Conservation (phyloP, 2,329 filamentous ascomycete species). For the Dactylellina leptospora region DNA sequence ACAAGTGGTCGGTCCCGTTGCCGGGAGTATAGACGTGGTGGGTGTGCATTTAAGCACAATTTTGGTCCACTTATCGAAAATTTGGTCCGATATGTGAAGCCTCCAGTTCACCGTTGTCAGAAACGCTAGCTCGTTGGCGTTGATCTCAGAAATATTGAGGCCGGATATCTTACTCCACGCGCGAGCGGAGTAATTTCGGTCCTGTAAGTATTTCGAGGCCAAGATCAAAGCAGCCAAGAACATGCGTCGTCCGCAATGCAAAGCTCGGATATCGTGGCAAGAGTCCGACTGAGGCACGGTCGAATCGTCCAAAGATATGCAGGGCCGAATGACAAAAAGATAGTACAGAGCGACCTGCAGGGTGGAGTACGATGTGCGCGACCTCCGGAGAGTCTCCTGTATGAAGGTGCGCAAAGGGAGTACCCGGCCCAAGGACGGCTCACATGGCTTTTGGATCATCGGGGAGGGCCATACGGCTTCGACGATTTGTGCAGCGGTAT, state of each 20-base stretch:
- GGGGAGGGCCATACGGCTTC: constrained; percentile 97
- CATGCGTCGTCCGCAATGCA: constrained; percentile 97
- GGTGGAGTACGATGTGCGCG: constrained; percentile 95
- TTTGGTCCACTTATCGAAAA: constrained; percentile 93
- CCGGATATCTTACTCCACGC: constrained; percentile 99
- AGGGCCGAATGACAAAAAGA: constrained; percentile 88
- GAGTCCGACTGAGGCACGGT: constrained; percentile 13
- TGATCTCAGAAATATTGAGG: constrained; percentile 91
- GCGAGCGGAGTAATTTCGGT: constrained; percentile 95
- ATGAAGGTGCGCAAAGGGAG: constrained; percentile 94
- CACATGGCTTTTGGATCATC: constrained; percentile 77
- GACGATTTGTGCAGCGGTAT: constrained; percentile 96
- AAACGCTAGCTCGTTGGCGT: constrained; percentile 94
- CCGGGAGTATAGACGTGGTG: constrained; percentile 44
- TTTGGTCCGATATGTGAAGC: constrained; percentile 86
- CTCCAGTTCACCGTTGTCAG: constrained; percentile 91
- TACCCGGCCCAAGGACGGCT: constrained; percentile 77
- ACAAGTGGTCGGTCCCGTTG: constrained; percentile 3
- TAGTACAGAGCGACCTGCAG: constrained; percentile 97
- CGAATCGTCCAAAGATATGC: constrained; percentile 73
- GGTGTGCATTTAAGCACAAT: constrained; percentile 87
- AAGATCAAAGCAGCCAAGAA: constrained; percentile 93
- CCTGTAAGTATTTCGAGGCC: constrained; percentile 96
- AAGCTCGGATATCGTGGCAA: constrained; percentile 73
- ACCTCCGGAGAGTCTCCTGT: constrained; percentile 93